Evolutionary conservation across 805 yeast species (phyloP), one percentile per base, ranked within the genome.

Genomic region (Isabelozyma pseudorhagii): DNA sequence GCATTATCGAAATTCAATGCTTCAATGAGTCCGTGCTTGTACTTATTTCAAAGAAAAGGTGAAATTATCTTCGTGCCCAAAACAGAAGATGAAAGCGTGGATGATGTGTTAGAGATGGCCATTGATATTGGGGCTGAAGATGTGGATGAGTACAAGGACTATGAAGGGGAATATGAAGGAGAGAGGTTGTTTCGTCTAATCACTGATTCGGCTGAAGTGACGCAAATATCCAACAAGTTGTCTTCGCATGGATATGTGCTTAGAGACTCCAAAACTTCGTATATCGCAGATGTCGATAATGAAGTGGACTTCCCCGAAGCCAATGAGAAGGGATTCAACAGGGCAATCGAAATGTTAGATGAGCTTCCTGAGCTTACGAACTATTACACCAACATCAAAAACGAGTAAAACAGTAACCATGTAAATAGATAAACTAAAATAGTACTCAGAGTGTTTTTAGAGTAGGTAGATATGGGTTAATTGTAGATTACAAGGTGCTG

Each of bases 361-460:
- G 89, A 84, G 34, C 71, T 90, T n/a, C 90, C 86, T 45, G 98
- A 94, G 58, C 88, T 93, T 17, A 83, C 89, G 6, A 89, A 82
- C 53, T 82, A 88, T 51, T 89, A 88, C 68, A 79, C 89, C 29
- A 93, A 90, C 63, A 72, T 81, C 56, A 77, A 71, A 51, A 78
- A 74, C 28, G 51, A 52, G 27, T 38, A n/a, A 15, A 31, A 3
- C 3, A 10, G 36, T 31, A 31, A 31, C 10, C n/a, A 21, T 31
- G 36, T 31, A 31, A 31, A 31, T 31, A 31, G 3, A 31, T 13
- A 13, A 31, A 10, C 7, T 8, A 13, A 31, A 31, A 8, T 21
- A 21, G 25, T 5, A 21, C 25, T 21, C 6, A 21, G 25, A 21
- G 25, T 21, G 25, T 21, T 21, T 21, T 21, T 21, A 21, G 25